Percentiles rank a stretch among this genome's conserved stretches.
Evolutionary conservation across 345 rosid species (phyloP).

Genomic region (Aegle marmelos): DNA sequence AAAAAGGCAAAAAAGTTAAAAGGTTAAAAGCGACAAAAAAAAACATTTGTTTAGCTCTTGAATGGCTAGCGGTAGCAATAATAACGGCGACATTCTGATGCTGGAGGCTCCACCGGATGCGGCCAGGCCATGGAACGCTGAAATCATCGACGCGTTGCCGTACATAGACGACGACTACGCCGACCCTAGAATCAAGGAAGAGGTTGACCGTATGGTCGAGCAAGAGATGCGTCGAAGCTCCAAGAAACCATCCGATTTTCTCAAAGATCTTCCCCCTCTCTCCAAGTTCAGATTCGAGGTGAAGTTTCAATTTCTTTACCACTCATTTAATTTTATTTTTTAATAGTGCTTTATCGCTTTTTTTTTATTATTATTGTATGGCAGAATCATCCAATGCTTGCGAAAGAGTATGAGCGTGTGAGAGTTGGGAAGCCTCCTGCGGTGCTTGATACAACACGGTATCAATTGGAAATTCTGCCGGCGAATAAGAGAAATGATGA

Average conservation of each 20-base stretch:
- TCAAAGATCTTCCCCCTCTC: constrained; percentile 73
- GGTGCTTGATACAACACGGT: constrained; percentile 68
- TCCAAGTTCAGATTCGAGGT: constrained; percentile 75
- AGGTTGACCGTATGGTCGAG: constrained; percentile 86
- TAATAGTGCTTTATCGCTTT: not conserved
- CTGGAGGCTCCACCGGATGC: constrained; percentile 68
- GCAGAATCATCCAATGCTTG: constrained; percentile 82
- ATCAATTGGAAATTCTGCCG: constrained; percentile 66
- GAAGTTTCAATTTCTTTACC: not conserved
- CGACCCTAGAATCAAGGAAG: constrained; percentile 63
- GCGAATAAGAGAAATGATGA: constrained; percentile 71
- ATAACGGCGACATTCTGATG: constrained; percentile 65
- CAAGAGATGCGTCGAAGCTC: constrained; percentile 96
- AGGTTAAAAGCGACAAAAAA: too few species aligned
- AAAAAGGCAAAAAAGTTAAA: too few species aligned
- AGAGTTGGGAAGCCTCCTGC: constrained; percentile 90
- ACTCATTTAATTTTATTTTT: not conserved
- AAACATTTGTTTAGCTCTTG: not conserved
- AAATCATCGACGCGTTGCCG: constrained; percentile 86
- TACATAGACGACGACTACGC: constrained; percentile 95
- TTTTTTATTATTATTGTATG: constrained; percentile 1
- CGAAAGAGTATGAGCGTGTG: constrained; percentile 89
- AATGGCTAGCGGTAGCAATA: constrained; percentile 27
- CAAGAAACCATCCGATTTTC: constrained; percentile 86
- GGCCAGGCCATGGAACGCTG: constrained; percentile 74